Base-by-base conservation (phyloP, 768 basidiomycete genomes). In the Pulveroboletus sp. region DNA sequence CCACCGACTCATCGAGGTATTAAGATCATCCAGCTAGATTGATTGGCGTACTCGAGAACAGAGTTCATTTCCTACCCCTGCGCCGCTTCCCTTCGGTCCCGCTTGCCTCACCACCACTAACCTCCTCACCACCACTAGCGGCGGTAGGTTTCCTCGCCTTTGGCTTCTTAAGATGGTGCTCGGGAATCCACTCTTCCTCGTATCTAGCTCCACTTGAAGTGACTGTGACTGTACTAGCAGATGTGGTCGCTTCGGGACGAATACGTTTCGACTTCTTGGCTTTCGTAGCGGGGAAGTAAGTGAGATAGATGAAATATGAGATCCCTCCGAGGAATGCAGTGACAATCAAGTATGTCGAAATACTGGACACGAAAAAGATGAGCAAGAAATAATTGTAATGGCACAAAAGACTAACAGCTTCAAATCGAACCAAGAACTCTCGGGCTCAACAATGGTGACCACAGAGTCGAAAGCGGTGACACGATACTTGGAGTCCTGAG, bases 151-250 rank as follows among this genome's bases (percentile, higher is more conserved):
- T 80, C 32, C 66, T 59, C 16, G 68, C 64, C 65, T 80, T 88
- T 27, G 69, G 49, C 66, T 87, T 87, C 73, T 80, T 86, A 52
- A 90, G 72, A 59, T 92, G 90, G 60, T 90, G 87, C 56, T 87
- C 86, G n/a, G 90, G 90, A 56, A 93, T 93, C 90, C 90, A 93
- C 60, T 93, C 90, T 62, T 92, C 87, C 60, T 88, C 81, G 57
- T 92, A 91, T 37, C 81, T 84, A 33, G 82, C 78, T 2, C 82
- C 75, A 31, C 82, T 59, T 16, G 61, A 80, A 20, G 81, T 81
- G 27, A 84, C 82, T 7, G 85, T 84, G 31, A 78, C 77, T 8
- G 79, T 65, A 24, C 76, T 76, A 32, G 78, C 75, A 9, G 85
- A 79, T 5, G 80, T 67, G 48, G 78, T 82, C 44, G 79, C 72